Evolutionary conservation across 768 basidiomycete genomes (phyloP).

Genomic region (Asterophora lycoperdoides): DNA sequence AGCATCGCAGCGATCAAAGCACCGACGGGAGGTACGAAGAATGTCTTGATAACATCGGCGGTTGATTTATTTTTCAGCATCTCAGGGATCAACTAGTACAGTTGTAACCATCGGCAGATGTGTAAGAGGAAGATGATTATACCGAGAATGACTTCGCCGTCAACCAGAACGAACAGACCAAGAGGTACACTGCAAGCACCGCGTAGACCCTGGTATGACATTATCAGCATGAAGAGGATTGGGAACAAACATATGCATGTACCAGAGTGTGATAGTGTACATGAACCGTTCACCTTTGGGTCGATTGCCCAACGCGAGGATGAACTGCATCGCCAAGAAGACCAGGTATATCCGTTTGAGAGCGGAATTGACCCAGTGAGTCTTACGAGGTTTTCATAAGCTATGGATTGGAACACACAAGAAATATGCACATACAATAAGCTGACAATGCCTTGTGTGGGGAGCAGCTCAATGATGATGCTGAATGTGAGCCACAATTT

Average conservation of each 20-base stretch:
- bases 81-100: conserved; percentile 46
- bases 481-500: conserved; percentile 95
- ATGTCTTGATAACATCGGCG: conserved; percentile 46
- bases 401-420: background rate
- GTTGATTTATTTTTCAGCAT: conserved; percentile 46
- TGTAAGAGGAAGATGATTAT: conserved; percentile 18
- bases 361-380: conserved; percentile 80
- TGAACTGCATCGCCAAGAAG: conserved; percentile 73
- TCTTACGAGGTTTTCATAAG: conserved; percentile 39
- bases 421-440: conserved; percentile 47
- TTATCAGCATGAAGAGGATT: conserved; percentile 5
- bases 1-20: conserved; percentile 82
- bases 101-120: background rate
- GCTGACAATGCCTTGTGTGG: conserved; percentile 39
- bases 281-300: conserved; percentile 84
- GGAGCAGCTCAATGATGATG: conserved; percentile 88
- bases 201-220: conserved; percentile 68
- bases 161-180: conserved; percentile 83
- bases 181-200: conserved; percentile 74
- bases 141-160: conserved; percentile 79
- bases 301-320: conserved; percentile 66
- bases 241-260: conserved; percentile 17
- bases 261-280: conserved; percentile 75
- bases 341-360: conserved; percentile 86
- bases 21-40: conserved; percentile 76